Evolutionary conservation across 352 stramenopile species (phyloP), one percentile per base, ranked within the genome.

Genomic region (Pythium phragmiticola): DNA sequence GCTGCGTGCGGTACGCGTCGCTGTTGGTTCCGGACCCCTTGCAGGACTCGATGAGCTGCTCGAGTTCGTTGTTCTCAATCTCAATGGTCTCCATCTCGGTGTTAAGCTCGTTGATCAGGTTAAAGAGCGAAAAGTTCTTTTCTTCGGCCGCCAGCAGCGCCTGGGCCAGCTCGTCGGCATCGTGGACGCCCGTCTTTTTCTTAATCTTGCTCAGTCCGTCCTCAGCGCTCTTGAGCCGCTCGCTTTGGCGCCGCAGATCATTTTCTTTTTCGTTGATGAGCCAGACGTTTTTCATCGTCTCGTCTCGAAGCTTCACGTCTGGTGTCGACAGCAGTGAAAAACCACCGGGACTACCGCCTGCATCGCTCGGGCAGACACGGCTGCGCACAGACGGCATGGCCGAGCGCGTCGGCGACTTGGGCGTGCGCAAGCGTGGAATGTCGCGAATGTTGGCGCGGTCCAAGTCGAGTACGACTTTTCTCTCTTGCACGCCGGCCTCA

Each of bases 91-190:
- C 84, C 80, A 97, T 96, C 59, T 97, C 89, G 2, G 82, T 94
- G 72, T 92, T 98, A 41, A 97, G 73, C 53, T 97, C 88, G 72
- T 97, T 98, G 71, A 98, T 94, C 68, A 96, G 90, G 59, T 97
- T 98, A 69, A 98, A 98, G 17, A 98, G 79, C 47, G 84, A 95
- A 61, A 98, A 98, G 72, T 98, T 98, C 70, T 98, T 97, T 63
- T 98, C 91, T 48, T 98, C 92, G 3, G 89, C 89, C 43, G 87
- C 74, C 45, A 97, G 49, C 43, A 98, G 84, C 28, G 82, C 89
- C 39, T 84, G 77, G 17, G 94, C 85, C 39, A 98, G 73, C 51
- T 94, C 87, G 8, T 92, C 73, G 26, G 94, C 77, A 70, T 96
- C 85, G 17, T 53, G 77, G 39, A 98, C 75, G 3, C 88, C 85